Base-by-base conservation (phyloP, 208 protist species). In the Wallacemonas sp. region DNA sequence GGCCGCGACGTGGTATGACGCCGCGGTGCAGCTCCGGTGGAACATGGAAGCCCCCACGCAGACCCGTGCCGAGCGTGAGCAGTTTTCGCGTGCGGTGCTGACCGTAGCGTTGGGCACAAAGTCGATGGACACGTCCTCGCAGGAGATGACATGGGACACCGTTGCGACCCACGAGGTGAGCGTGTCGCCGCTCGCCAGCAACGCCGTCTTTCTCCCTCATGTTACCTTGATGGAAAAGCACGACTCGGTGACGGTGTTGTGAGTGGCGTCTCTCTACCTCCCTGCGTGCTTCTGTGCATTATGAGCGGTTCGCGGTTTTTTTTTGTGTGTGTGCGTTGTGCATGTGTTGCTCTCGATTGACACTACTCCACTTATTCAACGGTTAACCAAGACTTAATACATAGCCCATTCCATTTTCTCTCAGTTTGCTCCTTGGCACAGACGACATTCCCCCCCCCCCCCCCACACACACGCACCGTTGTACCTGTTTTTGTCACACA, bases 171-270 rank as follows among this genome's bases (percentile, higher is more conserved):
- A 39, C 51, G 19, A 8, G n/a, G 26, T 58, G 12, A 5, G 30
- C 2, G 30, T 58, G n/a, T 24, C 51, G 30, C 15, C 30, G 15
- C 30, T 58, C 2, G 51, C 0, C 24, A 44, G 64, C 19, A 44
- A 63, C 14, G 38, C 75, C 2, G 31, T 65, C 12, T 91, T 91
- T 65, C 58, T 70, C 19, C 81, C 81, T 34, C 79, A 91, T 47
- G 79, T 85, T 14, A 88, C 85, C 21, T 59, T 91, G 24, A 72
- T 91, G 67, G 81, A 88, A 53, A 39, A 66, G 22, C 76, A 74
- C 8, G 81, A 88, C 47, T 58, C 76, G 1, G 85, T 75, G 0
- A 66, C 47, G 45, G 38, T 77, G 6, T 26, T 71, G 2, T 77
- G 28, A 64, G 9, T 14, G 14, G 36, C 27, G 2, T 5, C 24